Base-by-base conservation (phyloP, 2,329 filamentous ascomycete genomes). In the Diaporthe destruens region DNA sequence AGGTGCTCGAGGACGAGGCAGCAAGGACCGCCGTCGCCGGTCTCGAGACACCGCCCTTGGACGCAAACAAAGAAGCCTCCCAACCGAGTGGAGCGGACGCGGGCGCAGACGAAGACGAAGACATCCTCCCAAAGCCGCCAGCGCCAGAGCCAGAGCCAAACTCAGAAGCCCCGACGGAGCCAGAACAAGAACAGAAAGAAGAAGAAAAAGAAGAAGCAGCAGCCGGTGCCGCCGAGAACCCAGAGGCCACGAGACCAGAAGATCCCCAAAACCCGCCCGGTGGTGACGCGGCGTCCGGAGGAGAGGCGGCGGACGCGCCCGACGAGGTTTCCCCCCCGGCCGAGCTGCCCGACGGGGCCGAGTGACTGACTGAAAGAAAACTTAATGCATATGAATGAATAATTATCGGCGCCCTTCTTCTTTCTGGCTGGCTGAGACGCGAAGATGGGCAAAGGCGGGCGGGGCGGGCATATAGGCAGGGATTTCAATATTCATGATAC, bases 401-500 rank as follows among this genome's bases (percentile, higher is more conserved):
- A 29, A 29, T 29, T 53, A 23, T 20, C 16, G 32, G 32, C 7
- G 32, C 32, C 8, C 2, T 12, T 39, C 11, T 39, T 39, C 11
- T 12, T 12, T 9, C 3, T 53, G 29, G 29, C 25, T 8, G 18
- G 32, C 32, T 12, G 32, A 8, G 29, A 51, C 11, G 20, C 36
- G 57, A 61, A 2, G 14, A 9, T 2, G 9, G n/a, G n/a, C n/a
- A n/a, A n/a, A n/a, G n/a, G n/a, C n/a, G n/a, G n/a, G n/a, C n/a
- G n/a, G n/a, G 29, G 29, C 29, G 29, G 29, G 29, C 29, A 29
- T 5, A 29, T 29, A 29, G 5, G 29, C 29, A 29, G 34, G 44
- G 44, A 9, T n/a, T n/a, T n/a, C 39, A n/a, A n/a, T 44, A 49
- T 56, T 55, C 56, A 70, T 70, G 66, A 72, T 72, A 72, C 66